Base-by-base conservation (phyloP, 2,329 filamentous ascomycete genomes). In the Fusarium zealandicum region DNA sequence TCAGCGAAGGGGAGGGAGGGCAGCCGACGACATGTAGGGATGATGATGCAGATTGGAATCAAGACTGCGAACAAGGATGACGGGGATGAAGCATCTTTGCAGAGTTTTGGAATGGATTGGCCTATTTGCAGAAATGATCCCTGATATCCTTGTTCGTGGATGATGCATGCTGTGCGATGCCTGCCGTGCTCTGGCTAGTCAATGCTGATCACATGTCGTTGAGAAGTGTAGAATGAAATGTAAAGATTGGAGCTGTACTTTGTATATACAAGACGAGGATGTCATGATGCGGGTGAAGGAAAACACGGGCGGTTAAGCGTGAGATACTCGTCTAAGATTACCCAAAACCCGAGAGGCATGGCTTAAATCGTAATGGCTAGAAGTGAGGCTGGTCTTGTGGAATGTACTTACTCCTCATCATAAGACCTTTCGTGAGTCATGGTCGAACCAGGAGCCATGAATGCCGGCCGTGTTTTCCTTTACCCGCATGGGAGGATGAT, bases 41-140 rank as follows among this genome's bases (percentile, higher is more conserved):
- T 46, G 61, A 67, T 42, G 63, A 67, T 58, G 51, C 61, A 67
- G 63, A 67, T 66, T 66, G 64, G 63, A 61, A 66, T 58, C 48
- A 61, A 58, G 48, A 62, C 45, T 58, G 51, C 52, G 44, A 38
- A 31, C 39, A 41, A 37, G 52, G 27, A 35, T 25, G 52, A 33
- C 33, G 35, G 35, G 33, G 45, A 42, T 52, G 46, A 51, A 54
- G 51, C 47, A 52, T 44, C 60, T 64, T 53, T 56, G 40, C 61
- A 59, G 51, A 63, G 55, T 54, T 57, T 44, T 53, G 51, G 59
- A 63, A 64, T 55, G 62, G 54, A 55, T 55, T 61, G 61, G 63
- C 63, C 52, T 63, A 59, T 58, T 59, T 52, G 55, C 47, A 27
- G 39, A 54, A 59, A 51, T 45, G 41, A 59, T 54, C 52, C 53